phyloP scores from a whole-genome alignment of 1,284 basidiomycete genomes.

The Irpex sp. region DNA sequence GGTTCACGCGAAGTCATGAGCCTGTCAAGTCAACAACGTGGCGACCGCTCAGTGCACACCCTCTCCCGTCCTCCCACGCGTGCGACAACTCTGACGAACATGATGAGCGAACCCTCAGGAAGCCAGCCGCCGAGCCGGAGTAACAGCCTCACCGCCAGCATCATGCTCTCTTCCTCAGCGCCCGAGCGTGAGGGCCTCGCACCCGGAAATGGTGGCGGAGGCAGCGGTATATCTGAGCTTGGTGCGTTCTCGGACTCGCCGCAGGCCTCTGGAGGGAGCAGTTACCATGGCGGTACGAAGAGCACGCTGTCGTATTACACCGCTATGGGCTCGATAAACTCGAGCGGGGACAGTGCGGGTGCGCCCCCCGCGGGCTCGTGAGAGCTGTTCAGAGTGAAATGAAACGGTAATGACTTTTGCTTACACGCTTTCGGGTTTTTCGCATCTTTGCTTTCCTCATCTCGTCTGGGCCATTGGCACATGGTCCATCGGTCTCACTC shows the following conservation, averaged over 20 bases:
- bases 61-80: constrained; percentile 28
- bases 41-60: constrained; percentile 14
- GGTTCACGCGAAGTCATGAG: constrained; percentile 52
- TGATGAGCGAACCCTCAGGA: constrained; percentile 10
- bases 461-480: background rate
- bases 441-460: background rate
- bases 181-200: constrained; percentile 1
- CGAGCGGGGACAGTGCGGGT: constrained; percentile 11
- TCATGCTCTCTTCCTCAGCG: constrained; percentile 12
- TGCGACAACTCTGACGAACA: constrained; percentile 20
- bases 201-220: background rate
- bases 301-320: constrained; percentile 22
- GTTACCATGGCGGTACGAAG: constrained; percentile 1
- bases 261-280: constrained; percentile 16
- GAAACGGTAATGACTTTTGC: background rate
- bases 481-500: background rate
- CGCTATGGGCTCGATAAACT: constrained; percentile 11
- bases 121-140: constrained; percentile 23
- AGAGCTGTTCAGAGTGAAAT: background rate
- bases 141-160: constrained; percentile 21
- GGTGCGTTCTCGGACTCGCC: constrained; percentile 12
- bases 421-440: background rate
- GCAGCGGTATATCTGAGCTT: constrained; percentile 7
- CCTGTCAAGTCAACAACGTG: constrained; percentile 20
- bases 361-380: background rate